phyloP scores from a whole-genome alignment of 805 yeast genomes.

The Tetrapisispora fleetii region DNA sequence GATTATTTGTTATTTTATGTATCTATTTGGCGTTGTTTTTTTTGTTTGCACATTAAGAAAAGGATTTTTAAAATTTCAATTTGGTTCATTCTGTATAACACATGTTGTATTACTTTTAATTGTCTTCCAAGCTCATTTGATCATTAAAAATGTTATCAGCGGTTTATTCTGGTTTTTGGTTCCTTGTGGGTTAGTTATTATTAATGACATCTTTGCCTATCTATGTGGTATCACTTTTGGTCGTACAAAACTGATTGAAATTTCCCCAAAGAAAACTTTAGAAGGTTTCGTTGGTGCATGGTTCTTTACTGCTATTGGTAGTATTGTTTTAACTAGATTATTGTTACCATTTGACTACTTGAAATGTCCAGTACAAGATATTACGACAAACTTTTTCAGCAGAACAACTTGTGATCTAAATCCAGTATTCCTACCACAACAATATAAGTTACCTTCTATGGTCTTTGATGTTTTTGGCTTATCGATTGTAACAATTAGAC shows the following conservation, averaged over 20 bases:
- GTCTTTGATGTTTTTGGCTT: conserved; percentile 40
- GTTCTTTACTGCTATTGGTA: conserved; percentile 78
- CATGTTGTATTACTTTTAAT: conserved; percentile 88
- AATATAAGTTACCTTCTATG: conserved; percentile 63
- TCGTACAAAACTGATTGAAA: conserved; percentile 78
- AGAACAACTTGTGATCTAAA: conserved; percentile 69
- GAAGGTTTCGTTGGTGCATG: conserved; percentile 98
- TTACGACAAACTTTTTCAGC: conserved; percentile 51
- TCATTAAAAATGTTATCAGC: conserved; percentile 76
- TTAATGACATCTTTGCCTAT: conserved; percentile 93
- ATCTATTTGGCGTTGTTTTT: conserved; percentile 78
- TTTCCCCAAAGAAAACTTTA: conserved; percentile 94
- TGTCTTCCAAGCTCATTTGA: conserved; percentile 88
- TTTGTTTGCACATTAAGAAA: conserved; percentile 84
- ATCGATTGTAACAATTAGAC: conserved; percentile 56
- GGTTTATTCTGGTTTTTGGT: conserved; percentile 92
- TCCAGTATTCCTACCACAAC: conserved; percentile 80
- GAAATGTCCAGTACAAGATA: conserved; percentile 76
- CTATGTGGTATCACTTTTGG: conserved; percentile 96
- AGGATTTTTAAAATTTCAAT: conserved; percentile 84
- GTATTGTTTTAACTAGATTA: conserved; percentile 53
- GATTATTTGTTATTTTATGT: conserved; percentile 73
- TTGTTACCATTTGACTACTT: conserved; percentile 60
- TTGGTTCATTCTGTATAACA: conserved; percentile 85
- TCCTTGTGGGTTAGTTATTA: conserved; percentile 85